phyloP scores from a whole-genome alignment of 257 asterid genomes.

The Solanum chilense region DNA sequence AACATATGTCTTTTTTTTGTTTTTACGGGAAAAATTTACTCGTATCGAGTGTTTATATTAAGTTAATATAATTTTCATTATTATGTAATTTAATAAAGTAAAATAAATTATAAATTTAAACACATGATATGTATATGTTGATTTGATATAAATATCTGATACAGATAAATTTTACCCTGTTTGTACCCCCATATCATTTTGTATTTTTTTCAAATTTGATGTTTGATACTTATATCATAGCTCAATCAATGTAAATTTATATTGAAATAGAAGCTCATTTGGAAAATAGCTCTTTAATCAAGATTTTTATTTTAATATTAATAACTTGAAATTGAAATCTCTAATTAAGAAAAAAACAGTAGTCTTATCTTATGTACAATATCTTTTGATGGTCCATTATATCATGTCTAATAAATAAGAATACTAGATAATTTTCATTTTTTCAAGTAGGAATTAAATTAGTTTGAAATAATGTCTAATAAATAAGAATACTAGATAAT shows the following conservation, averaged over 20 bases:
- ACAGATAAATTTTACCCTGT: too few relatives aligned
- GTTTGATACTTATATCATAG: background rate
- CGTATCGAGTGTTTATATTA: too few relatives aligned
- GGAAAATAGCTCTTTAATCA: background rate
- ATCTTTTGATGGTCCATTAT: background rate
- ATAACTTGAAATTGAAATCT: rapidly evolving
- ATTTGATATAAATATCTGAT: rapidly evolving
- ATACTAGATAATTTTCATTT: background rate
- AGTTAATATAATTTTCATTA: too few relatives aligned
- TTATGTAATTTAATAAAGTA: rapidly evolving
- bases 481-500: background rate
- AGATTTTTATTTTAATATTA: background rate
- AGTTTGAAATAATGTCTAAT: background rate
- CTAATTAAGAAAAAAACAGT: too few relatives aligned
- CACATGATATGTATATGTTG: too few relatives aligned
- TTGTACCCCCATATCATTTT: too few relatives aligned
- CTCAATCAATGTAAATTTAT: background rate
- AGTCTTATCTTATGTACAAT: too few relatives aligned
- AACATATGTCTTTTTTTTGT: background rate
- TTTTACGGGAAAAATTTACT: background rate
- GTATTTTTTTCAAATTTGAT: too few relatives aligned
- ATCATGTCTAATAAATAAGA: background rate
- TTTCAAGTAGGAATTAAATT: background rate
- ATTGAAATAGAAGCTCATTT: background rate
- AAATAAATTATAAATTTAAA: too few relatives aligned